Evolutionary conservation across 139 green algal genomes (phyloP), one percentile per base, ranked within the genome.

Genomic region (Chlorella sorokiniana): DNA sequence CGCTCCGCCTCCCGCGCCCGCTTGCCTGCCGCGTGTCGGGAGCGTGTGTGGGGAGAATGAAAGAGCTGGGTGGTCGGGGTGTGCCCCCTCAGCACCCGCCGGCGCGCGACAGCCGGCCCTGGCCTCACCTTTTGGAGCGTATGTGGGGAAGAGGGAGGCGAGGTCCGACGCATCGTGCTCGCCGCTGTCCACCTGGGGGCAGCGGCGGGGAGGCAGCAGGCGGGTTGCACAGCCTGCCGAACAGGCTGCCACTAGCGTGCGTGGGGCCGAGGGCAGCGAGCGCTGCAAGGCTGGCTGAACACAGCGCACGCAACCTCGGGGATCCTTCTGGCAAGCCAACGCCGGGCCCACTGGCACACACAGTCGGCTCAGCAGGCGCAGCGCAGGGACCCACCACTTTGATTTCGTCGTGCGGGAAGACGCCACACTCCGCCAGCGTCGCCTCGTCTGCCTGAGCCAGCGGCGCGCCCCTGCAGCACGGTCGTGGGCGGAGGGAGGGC

Each of bases 341-440:
- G n/a, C n/a, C n/a, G n/a, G n/a, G n/a, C n/a, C n/a, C n/a, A n/a
- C n/a, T n/a, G n/a, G n/a, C n/a, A n/a, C n/a, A n/a, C n/a, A n/a
- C n/a, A n/a, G n/a, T n/a, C n/a, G n/a, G n/a, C n/a, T n/a, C n/a
- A n/a, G n/a, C n/a, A n/a, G n/a, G n/a, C n/a, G n/a, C n/a, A n/a
- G n/a, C n/a, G n/a, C n/a, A n/a, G n/a, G n/a, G n/a, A n/a, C 35
- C 29, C 76, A 86, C 69, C 78, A 89, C 64, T 78, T 77, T 82
- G 61, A 89, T 61, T 59, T 93, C 86, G 44, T 91, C 79, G 1
- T 61, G 81, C 40, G 91, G 89, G 75, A 86, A 87, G 33, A 95
- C 83, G 76, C 89, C 88, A 42, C 82, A 84, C 6, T 83, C 80
- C 74, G 76, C 69, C 41, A 84, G 48, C 59, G 83, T 78, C 33